Evolutionary conservation across 129 eudicot genomes (phyloP).

Genomic region (Cynara cardunculus): DNA sequence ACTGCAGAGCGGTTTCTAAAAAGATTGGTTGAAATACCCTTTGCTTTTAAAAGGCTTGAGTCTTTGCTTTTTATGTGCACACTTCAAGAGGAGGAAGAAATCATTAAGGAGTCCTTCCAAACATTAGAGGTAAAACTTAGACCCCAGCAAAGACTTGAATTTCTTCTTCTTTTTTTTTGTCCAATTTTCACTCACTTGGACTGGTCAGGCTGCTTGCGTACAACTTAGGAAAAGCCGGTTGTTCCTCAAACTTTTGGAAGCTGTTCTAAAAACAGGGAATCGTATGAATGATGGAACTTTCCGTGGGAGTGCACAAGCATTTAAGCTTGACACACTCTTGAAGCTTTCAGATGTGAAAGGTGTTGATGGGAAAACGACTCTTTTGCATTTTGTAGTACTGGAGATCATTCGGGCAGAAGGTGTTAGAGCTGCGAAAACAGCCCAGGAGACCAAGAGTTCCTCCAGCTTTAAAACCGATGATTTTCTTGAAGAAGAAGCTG

Average conservation of each 20-base stretch:
- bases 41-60: slow-evolving; percentile 80
- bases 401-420: slow-evolving; percentile 97
- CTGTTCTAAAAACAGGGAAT: slow-evolving; percentile 94
- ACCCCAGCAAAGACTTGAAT: neutral
- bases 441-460: slow-evolving; percentile 39
- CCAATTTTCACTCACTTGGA: neutral
- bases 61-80: slow-evolving; percentile 79
- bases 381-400: slow-evolving; percentile 88
- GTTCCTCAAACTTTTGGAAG: slow-evolving; percentile 90
- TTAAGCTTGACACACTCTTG: slow-evolving; percentile 88
- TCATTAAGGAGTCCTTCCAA: slow-evolving; percentile 59
- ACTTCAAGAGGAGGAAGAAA: slow-evolving; percentile 66
- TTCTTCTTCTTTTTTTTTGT: neutral
- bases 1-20: slow-evolving; percentile 94
- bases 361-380: slow-evolving; percentile 88
- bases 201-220: slow-evolving; percentile 79
- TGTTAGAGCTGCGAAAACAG: slow-evolving; percentile 54
- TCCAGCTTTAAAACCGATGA: slow-evolving; percentile 57
- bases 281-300: slow-evolving; percentile 97
- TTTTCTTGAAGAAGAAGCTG: slow-evolving; percentile 40
- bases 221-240: slow-evolving; percentile 69
- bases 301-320: slow-evolving; percentile 98
- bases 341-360: slow-evolving; percentile 92
- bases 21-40: slow-evolving; percentile 80
- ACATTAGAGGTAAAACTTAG: slow-evolving; percentile 62